phyloP scores from a whole-genome alignment of 2,329 filamentous ascomycete genomes.

The Claviceps monticola region DNA sequence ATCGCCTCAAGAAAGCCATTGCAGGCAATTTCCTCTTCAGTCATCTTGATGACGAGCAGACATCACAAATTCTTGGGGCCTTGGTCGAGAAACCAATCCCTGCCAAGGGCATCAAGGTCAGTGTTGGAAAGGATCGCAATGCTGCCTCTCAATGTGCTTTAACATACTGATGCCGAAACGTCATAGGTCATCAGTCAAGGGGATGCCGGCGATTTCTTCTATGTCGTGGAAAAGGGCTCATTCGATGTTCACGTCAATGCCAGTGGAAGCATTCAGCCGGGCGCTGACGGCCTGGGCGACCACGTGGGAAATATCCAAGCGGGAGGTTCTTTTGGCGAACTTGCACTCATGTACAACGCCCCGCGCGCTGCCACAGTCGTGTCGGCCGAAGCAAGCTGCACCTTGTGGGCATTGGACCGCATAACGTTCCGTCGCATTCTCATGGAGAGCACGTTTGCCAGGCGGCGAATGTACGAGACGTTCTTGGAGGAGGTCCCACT shows the following conservation, averaged over 20 bases:
- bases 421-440: slow-evolving; percentile 94
- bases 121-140: slow-evolving; percentile 4
- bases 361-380: slow-evolving; percentile 89
- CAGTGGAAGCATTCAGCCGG: slow-evolving; percentile 62
- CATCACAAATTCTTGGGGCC: slow-evolving; percentile 72
- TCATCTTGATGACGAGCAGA: slow-evolving; percentile 89
- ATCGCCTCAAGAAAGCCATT: slow-evolving; percentile 68
- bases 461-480: slow-evolving; percentile 90
- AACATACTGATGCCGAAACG: slow-evolving; percentile 11
- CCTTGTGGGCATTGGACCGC: slow-evolving; percentile 87
- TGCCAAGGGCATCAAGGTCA: slow-evolving; percentile 65
- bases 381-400: slow-evolving; percentile 63
- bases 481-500: slow-evolving; percentile 91
- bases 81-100: slow-evolving; percentile 92
- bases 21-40: slow-evolving; percentile 86
- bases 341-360: slow-evolving; percentile 97
- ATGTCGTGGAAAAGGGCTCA: slow-evolving; percentile 79
- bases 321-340: slow-evolving; percentile 89
- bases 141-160: neutral
- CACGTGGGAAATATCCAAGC: slow-evolving; percentile 73
- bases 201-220: slow-evolving; percentile 94
- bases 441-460: slow-evolving; percentile 95
- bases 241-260: slow-evolving; percentile 88
- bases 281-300: slow-evolving; percentile 66
- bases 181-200: slow-evolving; percentile 84